Evolutionary conservation across 352 stramenopile genomes (phyloP).

Genomic region (Phytophthora colocasiae): DNA sequence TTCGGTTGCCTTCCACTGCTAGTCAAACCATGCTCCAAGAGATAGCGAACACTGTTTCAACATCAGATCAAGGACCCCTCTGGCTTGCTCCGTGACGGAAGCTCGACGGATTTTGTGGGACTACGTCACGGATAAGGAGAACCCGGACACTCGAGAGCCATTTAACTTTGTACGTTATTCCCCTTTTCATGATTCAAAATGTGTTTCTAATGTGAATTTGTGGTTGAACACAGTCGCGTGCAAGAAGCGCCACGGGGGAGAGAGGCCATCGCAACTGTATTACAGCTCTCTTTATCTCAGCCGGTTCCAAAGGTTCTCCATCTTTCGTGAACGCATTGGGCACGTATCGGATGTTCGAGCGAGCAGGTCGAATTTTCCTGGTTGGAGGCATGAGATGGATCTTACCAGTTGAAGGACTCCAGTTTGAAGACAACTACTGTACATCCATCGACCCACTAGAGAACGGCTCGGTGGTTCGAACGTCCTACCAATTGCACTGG

Average conservation of each 20-base stretch:
- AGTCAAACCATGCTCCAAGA: too few species aligned
- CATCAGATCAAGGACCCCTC: too few species aligned
- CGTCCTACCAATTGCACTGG: neutral
- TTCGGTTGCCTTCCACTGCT: too few species aligned
- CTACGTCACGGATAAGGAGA: too few species aligned
- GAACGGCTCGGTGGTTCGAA: neutral
- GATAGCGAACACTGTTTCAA: too few species aligned
- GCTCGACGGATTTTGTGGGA: too few species aligned
- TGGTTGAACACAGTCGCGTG: neutral
- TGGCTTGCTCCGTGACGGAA: too few species aligned
- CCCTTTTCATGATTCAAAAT: too few species aligned
- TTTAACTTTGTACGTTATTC: too few species aligned
- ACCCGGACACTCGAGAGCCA: too few species aligned
- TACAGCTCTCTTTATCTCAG: neutral
- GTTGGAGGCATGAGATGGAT: neutral
- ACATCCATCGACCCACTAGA: neutral
- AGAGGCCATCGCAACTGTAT: neutral
- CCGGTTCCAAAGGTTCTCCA: too few species aligned
- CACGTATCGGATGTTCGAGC: neutral
- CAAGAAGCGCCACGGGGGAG: neutral
- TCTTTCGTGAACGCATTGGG: neutral
- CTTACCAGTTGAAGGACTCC: neutral
- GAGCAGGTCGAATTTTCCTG: neutral
- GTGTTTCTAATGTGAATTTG: neutral
- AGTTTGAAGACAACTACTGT: neutral